Conservation (phyloP, 371 early-diverging fungal genomes). For the Syncephalastrum racemosum region DNA sequence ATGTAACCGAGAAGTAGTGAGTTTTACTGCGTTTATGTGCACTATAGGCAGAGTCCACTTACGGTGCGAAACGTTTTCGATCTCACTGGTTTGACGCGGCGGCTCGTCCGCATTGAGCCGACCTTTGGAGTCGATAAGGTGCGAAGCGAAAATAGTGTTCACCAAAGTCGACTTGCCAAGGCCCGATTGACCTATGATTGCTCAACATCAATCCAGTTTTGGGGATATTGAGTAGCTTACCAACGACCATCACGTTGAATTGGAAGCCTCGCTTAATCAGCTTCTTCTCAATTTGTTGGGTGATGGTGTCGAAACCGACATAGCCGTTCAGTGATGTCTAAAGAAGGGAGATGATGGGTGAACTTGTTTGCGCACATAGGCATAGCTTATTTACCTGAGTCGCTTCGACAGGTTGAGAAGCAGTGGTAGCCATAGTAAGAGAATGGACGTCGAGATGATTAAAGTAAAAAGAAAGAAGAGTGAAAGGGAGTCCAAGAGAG, state of each 20-base stretch:
- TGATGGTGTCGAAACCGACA: constrained; percentile 96
- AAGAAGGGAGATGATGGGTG: neutral
- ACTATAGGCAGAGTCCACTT: constrained; percentile 18
- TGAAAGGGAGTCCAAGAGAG: no score
- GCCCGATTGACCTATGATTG: constrained; percentile 85
- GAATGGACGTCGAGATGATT: no score
- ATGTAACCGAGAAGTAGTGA: no score
- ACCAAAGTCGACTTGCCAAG: constrained; percentile 98
- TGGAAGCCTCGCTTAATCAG: constrained; percentile 92
- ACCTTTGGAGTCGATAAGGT: constrained; percentile 80
- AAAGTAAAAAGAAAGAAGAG: no score
- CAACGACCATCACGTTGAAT: constrained; percentile 94
- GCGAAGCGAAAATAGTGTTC: constrained; percentile 89
- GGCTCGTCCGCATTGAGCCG: constrained; percentile 70
- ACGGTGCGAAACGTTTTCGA: constrained; percentile 76
- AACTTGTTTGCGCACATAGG: no score
- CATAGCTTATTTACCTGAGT: constrained; percentile 8
- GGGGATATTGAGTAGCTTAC: constrained; percentile 35
- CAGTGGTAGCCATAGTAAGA: constrained; percentile 13
- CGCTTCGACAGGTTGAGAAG: constrained; percentile 16
- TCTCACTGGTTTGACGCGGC: constrained; percentile 83
- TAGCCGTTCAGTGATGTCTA: constrained; percentile 71
- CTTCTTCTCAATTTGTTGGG: constrained; percentile 91
- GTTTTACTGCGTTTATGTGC: no score
- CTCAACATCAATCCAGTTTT: neutral